Base-by-base conservation (phyloP, 805 yeast species). In the Maudiozyma serrabonitensis region DNA sequence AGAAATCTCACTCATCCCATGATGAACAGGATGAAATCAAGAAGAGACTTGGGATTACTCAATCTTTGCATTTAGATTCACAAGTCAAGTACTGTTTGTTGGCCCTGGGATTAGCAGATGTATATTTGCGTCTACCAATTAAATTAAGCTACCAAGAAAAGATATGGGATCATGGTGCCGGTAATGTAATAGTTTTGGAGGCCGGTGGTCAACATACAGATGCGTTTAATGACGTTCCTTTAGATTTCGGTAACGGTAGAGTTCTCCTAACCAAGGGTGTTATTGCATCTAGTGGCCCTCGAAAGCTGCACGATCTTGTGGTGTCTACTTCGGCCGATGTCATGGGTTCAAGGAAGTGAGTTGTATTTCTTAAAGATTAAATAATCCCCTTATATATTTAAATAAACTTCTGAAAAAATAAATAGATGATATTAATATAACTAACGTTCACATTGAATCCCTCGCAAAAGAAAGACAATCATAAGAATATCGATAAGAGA, bases 81-180 rank as follows among this genome's bases (percentile, higher is more conserved):
- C 99, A 93, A 69, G 99, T 88, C 12, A 93, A 93, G 67, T 93
- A 93, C 71, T 91, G 98, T 70, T 80, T 90, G 15, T 75, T 93
- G 43, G 82, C 97, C 11, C 76, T 83, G 54, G 99, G 99, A 35
- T 84, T 84, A 49, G 98, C 96, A 3, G 97, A 93, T 59, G 77
- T 93, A 13, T 93, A 95, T 60, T 72, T 93, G 52, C 81, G 99
- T 57, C 70, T 95, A 51, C 99, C 99, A 13, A 79, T 82, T 43
- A 80, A 76, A 55, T 73, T 80, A 46, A 68, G 76, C 2, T 93
- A 90, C 65, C 77, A 87, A 58, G 99, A 93, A 65, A 93, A 93
- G 68, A 89, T 93, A 52, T 93, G 99, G 98, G 99, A 93, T 68
- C 99, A 93, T 66, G 98, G 98, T 18, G 95, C 97, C 1, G 99